Conservation (phyloP, 805 yeast species). For the Sporopachydermia lactativora region DNA sequence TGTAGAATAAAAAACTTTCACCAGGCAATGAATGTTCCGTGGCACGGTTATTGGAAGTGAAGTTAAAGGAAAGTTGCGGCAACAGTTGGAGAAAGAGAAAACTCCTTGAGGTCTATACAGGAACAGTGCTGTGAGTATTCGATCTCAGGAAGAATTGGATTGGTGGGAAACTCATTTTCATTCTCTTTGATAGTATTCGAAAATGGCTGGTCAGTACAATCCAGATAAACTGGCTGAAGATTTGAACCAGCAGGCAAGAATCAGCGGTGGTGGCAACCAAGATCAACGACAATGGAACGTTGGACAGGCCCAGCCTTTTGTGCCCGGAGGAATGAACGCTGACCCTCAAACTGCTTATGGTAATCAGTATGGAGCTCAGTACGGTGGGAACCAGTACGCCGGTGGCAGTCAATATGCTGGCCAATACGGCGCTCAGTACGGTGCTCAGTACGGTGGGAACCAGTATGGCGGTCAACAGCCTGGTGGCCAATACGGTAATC, state of each 20-base stretch:
- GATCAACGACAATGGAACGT: slow-evolving; percentile 36
- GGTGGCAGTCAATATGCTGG: slow-evolving; percentile 15
- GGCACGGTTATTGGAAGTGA: too few species aligned
- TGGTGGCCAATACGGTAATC: slow-evolving; percentile 14
- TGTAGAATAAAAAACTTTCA: too few species aligned
- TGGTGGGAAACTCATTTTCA: neutral
- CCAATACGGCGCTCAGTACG: slow-evolving; percentile 14
- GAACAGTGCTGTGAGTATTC: too few species aligned
- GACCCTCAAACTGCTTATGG: slow-evolving; percentile 13
- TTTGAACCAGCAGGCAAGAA: slow-evolving; percentile 18
- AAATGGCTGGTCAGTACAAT: slow-evolving; percentile 3
- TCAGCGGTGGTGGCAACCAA: slow-evolving; percentile 14
- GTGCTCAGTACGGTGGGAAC: slow-evolving; percentile 14
- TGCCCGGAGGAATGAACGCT: slow-evolving; percentile 24
- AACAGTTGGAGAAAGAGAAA: too few species aligned
- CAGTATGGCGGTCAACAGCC: slow-evolving; percentile 16
- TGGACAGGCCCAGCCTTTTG: slow-evolving; percentile 22
- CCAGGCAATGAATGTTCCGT: too few species aligned
- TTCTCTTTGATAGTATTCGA: neutral
- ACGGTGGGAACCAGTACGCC: slow-evolving; percentile 14
- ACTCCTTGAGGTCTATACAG: too few species aligned
- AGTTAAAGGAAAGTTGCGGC: too few species aligned
- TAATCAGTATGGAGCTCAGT: slow-evolving; percentile 15
- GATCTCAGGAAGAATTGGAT: neutral
- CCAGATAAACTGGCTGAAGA: slow-evolving; percentile 19